Base-by-base conservation (phyloP, 495 filamentous ascomycete genomes). In the Chaetomium tenue region DNA sequence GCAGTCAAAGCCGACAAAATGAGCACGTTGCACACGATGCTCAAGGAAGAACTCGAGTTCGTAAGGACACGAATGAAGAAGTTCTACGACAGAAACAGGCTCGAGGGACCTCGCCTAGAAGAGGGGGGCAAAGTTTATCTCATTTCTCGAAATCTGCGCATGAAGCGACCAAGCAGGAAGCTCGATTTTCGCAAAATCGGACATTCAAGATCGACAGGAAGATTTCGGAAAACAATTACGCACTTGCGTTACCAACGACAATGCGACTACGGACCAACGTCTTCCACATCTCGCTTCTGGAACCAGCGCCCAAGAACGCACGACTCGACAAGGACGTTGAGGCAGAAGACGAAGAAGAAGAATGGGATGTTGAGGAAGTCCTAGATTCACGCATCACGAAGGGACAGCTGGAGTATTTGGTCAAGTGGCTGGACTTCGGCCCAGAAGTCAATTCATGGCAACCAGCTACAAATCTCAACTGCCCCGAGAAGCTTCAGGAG, bases 51-150 rank as follows among this genome's bases (percentile, higher is more conserved):
- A 58, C 55, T 58, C 37, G 55, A 58, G 11, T 58, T 58, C 16
- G 23, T 58, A 9, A 16, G 55, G 18, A 16, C n/a, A 0, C 15
- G 55, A 13, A 58, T 58, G 11, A 58, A 58, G 55, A 42, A 58
- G 23, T 44, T 42, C 22, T 58, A 58, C n/a, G 15, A 44, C 37
- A 58, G 42, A 44, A 13, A 58, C n/a, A 42, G 55, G 55, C 55
- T 58, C 55, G 55, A 58, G 55, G 39, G 55, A 23, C 55, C 37
- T 58, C 37, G 37, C 55, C 20, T 44, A 58, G 37, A 23, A 30
- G 42, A 28, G 55, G 55, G 55, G 22, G 55, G 42, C n/a, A 58
- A 58, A 20, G 37, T 58, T 30, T 58, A 58, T 11, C 39, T 58
- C n/a, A 58, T 44, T 58, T 58, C 37, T 4, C 37, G 55, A 58